These are phyloP conservation scores for Fusarium nurragi DNA, from an alignment of 2,329 filamentous ascomycete species.

Conservation along the genomic window DNA sequence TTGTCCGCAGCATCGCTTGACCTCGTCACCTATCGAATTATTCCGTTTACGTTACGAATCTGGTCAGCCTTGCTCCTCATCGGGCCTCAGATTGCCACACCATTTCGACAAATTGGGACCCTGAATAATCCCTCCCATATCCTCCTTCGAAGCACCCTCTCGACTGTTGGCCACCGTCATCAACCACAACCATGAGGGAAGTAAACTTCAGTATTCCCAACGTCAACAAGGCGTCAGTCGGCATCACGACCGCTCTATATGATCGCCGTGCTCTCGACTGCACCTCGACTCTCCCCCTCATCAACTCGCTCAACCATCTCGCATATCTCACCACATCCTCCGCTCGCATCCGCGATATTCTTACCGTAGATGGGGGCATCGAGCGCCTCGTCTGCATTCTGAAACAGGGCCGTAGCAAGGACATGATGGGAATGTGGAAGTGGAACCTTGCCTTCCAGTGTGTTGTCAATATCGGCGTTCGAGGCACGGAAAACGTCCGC, in stretches of 20 bases:
- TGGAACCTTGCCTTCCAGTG: conserved; percentile 99
- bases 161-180: conserved; percentile 30
- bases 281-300: conserved; percentile 95
- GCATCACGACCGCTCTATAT: conserved; percentile 98
- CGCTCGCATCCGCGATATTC: conserved; percentile 94
- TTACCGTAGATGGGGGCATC: conserved; percentile 98
- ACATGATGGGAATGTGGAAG: conserved; percentile 99
- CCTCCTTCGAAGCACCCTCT: conserved; percentile 21
- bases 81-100: conserved; percentile 38
- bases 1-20: conserved; percentile 30
- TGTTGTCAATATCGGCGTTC: conserved; percentile 97
- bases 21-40: conserved; percentile 12
- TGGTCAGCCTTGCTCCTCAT: conserved; percentile 27
- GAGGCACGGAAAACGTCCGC: conserved; percentile 91
- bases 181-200: conserved; percentile 84
- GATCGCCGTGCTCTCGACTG: conserved; percentile 97
- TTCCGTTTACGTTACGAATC: conserved; percentile 16
- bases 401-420: conserved; percentile 95
- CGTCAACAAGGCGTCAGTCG: conserved; percentile 98
- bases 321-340: conserved; percentile 98
- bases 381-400: conserved; percentile 96
- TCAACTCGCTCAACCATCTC: conserved; percentile 98
- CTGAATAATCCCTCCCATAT: conserved; percentile 38
- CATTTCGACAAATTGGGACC: conserved; percentile 33
- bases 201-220: conserved; percentile 99